phyloP scores from a whole-genome alignment of 2,329 filamentous ascomycete species.

The Cladosporium sp. region DNA sequence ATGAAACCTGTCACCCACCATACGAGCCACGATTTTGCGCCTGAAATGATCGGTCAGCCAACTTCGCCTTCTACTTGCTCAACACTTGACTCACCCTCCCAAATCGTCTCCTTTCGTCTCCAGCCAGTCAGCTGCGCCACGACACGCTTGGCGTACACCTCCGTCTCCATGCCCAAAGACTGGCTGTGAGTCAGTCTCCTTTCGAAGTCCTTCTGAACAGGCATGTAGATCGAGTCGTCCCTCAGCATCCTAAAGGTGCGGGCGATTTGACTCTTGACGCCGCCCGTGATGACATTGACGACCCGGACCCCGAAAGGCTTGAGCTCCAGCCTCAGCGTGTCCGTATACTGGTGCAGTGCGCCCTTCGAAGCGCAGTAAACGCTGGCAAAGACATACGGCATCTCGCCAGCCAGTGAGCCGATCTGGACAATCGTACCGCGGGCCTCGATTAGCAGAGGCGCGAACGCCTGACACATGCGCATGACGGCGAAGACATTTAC shows the following conservation, averaged over 20 bases:
- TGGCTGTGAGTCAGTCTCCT: conserved; percentile 49
- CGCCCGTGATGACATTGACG: conserved; percentile 50
- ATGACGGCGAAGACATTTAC: conserved; percentile 55
- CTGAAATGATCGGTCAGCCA: neutral
- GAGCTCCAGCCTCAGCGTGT: conserved; percentile 54
- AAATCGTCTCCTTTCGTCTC: conserved; percentile 38
- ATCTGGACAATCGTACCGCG: conserved; percentile 39
- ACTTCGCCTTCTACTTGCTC: neutral
- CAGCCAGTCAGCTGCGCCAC: conserved; percentile 44
- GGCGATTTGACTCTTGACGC: conserved; percentile 54
- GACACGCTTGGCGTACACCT: conserved; percentile 50
- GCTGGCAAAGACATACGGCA: conserved; percentile 38
- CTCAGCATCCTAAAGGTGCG: conserved; percentile 45
- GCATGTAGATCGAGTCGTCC: conserved; percentile 45
- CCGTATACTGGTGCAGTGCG: conserved; percentile 52
- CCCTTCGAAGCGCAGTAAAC: conserved; percentile 56
- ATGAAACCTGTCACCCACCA: conserved; percentile 46
- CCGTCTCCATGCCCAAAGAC: conserved; percentile 45
- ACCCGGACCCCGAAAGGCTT: conserved; percentile 45
- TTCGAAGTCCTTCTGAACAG: conserved; percentile 47
- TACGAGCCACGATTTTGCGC: conserved; percentile 37
- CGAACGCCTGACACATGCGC: conserved; percentile 51
- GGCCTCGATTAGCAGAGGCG: conserved; percentile 45
- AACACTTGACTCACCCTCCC: conserved; percentile 39
- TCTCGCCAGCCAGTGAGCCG: conserved; percentile 34